These are phyloP conservation scores for Cicer bijugum DNA, from an alignment of 306 rosid species.

Conservation along the genomic window DNA sequence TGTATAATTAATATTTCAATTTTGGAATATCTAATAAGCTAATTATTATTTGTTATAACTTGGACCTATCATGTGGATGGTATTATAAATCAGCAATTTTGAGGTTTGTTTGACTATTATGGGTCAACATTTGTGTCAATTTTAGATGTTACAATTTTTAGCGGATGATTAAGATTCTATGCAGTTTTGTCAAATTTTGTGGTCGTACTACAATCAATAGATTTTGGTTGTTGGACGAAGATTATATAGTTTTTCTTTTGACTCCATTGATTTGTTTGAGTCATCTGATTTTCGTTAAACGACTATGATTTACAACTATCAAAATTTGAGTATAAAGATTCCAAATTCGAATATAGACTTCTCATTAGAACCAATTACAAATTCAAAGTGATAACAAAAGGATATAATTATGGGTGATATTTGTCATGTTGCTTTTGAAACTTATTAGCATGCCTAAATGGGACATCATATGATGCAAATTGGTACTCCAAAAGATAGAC, in stretches of 20 bases:
- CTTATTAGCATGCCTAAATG: slow-evolving; percentile 32
- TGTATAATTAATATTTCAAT: slow-evolving; percentile 35
- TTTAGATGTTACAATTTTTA: slow-evolving; percentile 28
- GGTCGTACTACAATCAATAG: neutral
- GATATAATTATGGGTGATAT: slow-evolving; percentile 32
- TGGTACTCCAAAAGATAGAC: slow-evolving; percentile 41
- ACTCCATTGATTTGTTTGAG: neutral
- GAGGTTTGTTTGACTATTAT: neutral
- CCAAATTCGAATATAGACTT: neutral
- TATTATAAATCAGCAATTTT: slow-evolving; percentile 8
- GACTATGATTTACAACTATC: neutral
- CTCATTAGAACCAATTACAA: slow-evolving; percentile 1
- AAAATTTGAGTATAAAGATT: neutral
- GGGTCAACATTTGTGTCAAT: neutral
- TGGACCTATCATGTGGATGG: neutral
- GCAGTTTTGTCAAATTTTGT: neutral
- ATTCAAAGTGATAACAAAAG: slow-evolving; percentile 7
- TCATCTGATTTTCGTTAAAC: neutral
- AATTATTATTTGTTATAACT: slow-evolving; percentile 21
- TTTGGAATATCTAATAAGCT: slow-evolving; percentile 40
- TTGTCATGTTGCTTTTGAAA: slow-evolving; percentile 36
- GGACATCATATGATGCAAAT: slow-evolving; percentile 44
- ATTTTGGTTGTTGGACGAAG: slow-evolving; percentile 3
- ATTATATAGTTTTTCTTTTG: neutral
- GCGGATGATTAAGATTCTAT: neutral